A percentile compares a stretch with the other conserved stretches of the same genome.
phyloP scores from a whole-genome alignment of 2,329 filamentous ascomycete species.

The Pyricularia sp. region DNA sequence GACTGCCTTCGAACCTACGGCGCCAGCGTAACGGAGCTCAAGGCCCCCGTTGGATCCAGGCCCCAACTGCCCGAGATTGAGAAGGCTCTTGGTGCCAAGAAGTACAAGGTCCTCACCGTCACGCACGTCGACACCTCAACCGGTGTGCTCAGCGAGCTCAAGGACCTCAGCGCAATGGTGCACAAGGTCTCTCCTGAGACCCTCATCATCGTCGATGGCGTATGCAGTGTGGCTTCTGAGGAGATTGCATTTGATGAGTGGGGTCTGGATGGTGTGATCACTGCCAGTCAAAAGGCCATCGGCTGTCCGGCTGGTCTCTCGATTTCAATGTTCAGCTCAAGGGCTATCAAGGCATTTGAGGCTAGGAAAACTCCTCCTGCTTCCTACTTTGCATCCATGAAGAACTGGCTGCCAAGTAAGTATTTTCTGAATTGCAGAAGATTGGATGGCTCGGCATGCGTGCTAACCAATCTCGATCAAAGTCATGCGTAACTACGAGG shows the following conservation, averaged over 20 bases:
- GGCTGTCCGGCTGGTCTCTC: slow-evolving; percentile 88
- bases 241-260: slow-evolving; percentile 94
- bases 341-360: slow-evolving; percentile 71
- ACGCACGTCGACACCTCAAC: slow-evolving; percentile 98
- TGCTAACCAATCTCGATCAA: neutral
- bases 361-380: slow-evolving; percentile 67
- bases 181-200: slow-evolving; percentile 82
- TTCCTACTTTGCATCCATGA: slow-evolving; percentile 91
- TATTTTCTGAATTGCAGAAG: slow-evolving; percentile 7
- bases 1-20: slow-evolving; percentile 88
- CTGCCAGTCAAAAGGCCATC: slow-evolving; percentile 93
- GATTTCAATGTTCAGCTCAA: slow-evolving; percentile 85
- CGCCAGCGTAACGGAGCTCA: slow-evolving; percentile 77
- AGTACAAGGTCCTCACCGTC: slow-evolving; percentile 87
- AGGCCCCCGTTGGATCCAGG: slow-evolving; percentile 74
- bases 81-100: slow-evolving; percentile 74
- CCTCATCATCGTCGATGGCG: slow-evolving; percentile 83
- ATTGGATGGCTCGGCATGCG: neutral
- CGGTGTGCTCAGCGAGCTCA: slow-evolving; percentile 83
- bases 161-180: slow-evolving; percentile 70
- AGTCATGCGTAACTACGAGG: slow-evolving; percentile 99
- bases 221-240: slow-evolving; percentile 92
- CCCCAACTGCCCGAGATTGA: slow-evolving; percentile 82
- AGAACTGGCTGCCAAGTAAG: slow-evolving; percentile 89
- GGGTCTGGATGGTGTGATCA: slow-evolving; percentile 85